Conservation (phyloP, 192 early-diverging fungal genomes). For the Martensiomyces pterosporus region DNA sequence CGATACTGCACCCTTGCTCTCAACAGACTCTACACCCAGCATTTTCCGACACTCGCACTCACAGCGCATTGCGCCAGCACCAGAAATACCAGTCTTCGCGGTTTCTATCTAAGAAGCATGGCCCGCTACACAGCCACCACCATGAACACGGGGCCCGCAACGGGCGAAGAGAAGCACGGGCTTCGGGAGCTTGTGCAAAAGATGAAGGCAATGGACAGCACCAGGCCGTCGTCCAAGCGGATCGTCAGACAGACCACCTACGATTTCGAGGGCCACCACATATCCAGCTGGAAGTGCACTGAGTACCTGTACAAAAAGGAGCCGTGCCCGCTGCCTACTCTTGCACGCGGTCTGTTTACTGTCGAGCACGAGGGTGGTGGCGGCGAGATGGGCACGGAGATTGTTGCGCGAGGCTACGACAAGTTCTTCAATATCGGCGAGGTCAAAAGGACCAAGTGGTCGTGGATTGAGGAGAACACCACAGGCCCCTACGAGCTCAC, state of each 20-base stretch:
- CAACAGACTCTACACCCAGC: too few species aligned
- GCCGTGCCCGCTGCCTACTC: conserved; percentile 59
- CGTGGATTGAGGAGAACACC: conserved; percentile 58
- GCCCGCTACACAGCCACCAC: too few species aligned
- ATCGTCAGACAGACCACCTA: conserved; percentile 28
- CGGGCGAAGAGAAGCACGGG: conserved; percentile 20
- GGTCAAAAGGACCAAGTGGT: conserved; percentile 57
- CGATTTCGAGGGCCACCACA: conserved; percentile 18
- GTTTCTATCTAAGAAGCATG: too few species aligned
- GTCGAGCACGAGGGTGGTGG: conserved; percentile 11
- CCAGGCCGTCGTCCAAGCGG: conserved; percentile 23
- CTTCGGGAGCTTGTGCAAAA: conserved; percentile 24
- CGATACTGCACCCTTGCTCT: too few species aligned
- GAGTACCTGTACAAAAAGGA: conserved; percentile 68
- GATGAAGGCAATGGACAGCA: conserved; percentile 17
- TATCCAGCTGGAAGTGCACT: conserved; percentile 62
- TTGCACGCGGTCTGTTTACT: conserved; percentile 83
- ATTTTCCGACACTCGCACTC: too few species aligned
- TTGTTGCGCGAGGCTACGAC: conserved; percentile 89
- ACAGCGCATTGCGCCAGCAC: too few species aligned
- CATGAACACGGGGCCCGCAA: conserved; percentile 3
- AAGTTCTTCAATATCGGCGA: conserved; percentile 93
- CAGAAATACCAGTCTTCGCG: too few species aligned
- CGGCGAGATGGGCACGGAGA: conserved; percentile 17
- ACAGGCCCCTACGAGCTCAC: conserved; percentile 86